Conservation (phyloP, 768 basidiomycete genomes). For the Kwoniella botswanensis region DNA sequence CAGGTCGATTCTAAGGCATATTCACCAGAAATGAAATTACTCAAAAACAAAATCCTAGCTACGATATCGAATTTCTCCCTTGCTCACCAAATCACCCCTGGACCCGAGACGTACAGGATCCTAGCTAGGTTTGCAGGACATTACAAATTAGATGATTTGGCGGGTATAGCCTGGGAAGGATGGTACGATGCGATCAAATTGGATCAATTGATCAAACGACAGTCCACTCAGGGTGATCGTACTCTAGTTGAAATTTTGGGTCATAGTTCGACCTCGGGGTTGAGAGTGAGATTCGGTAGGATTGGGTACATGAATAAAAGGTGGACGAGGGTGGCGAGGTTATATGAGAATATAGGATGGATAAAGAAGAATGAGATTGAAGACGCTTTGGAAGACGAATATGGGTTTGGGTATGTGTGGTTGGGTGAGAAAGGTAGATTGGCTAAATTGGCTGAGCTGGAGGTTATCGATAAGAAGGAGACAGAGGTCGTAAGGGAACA, state of each 20-base stretch:
- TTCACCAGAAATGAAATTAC: not conserved
- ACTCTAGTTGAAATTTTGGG: too few species aligned
- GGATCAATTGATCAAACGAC: not conserved
- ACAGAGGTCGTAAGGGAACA: not conserved
- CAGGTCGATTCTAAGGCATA: not conserved
- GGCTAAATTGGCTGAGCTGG: not conserved
- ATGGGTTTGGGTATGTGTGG: conserved; percentile 43
- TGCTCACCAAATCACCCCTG: conserved; percentile 3
- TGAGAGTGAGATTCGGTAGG: conserved; percentile 8
- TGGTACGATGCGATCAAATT: conserved; percentile 9
- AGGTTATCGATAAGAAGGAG: not conserved
- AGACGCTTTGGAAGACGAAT: conserved; percentile 58
- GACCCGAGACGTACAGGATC: conserved; percentile 20
- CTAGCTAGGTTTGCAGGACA: not conserved
- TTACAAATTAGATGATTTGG: not conserved
- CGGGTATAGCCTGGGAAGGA: conserved; percentile 16
- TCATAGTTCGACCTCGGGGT: not conserved
- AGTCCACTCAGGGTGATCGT: too few species aligned
- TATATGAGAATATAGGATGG: conserved; percentile 74
- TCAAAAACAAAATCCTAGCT: conserved; percentile 10
- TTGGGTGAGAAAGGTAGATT: conserved; percentile 13
- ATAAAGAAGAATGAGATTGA: conserved; percentile 64
- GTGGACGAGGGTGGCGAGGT: conserved; percentile 70
- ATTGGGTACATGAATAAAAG: conserved; percentile 18
- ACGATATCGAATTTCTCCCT: conserved; percentile 14